Evolutionary conservation across 495 filamentous ascomycete species (phyloP).

Genomic region (Talaromyces borbonicus): DNA sequence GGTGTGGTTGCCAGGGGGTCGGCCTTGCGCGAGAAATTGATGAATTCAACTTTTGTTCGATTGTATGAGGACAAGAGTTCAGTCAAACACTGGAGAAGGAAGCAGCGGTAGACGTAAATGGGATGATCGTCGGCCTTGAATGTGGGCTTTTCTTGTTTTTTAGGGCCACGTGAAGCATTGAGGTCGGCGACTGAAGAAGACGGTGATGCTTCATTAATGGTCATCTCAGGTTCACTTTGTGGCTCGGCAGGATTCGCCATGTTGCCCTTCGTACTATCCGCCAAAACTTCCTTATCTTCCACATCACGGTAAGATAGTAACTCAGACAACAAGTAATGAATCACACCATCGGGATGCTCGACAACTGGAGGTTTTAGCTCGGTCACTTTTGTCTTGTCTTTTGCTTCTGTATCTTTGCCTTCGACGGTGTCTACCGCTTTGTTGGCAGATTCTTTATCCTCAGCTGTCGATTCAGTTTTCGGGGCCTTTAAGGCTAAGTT

Average conservation of each 20-base stretch:
- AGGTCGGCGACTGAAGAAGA: slow-evolving; percentile 28
- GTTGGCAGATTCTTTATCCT: slow-evolving; percentile 16
- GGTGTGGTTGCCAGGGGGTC: slow-evolving; percentile 76
- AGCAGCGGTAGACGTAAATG: slow-evolving; percentile 93
- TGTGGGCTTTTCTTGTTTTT: slow-evolving; percentile 61
- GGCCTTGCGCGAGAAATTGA: slow-evolving; percentile 90
- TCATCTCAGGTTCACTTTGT: slow-evolving; percentile 44
- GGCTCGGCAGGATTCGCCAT: slow-evolving; percentile 25
- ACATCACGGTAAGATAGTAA: slow-evolving; percentile 86
- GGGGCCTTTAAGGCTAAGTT: slow-evolving; percentile 49
- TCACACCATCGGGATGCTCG: slow-evolving; percentile 89
- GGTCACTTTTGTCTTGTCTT: slow-evolving; percentile 50
- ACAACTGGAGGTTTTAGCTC: slow-evolving; percentile 79
- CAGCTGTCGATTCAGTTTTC: slow-evolving; percentile 19
- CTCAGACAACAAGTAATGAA: slow-evolving; percentile 92
- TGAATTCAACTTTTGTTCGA: slow-evolving; percentile 93
- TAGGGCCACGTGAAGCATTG: slow-evolving; percentile 23
- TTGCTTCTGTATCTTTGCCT: slow-evolving; percentile 37
- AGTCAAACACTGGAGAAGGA: slow-evolving; percentile 84
- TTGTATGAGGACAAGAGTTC: slow-evolving; percentile 92
- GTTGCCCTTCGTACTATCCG: slow-evolving; percentile 39
- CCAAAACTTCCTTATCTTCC: slow-evolving; percentile 60
- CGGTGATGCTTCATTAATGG: slow-evolving; percentile 20
- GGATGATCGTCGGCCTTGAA: slow-evolving; percentile 93
- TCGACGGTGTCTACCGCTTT: slow-evolving; percentile 26